Conservation (phyloP, 148 eudicot genomes). For the Selenicereus undatus region DNA sequence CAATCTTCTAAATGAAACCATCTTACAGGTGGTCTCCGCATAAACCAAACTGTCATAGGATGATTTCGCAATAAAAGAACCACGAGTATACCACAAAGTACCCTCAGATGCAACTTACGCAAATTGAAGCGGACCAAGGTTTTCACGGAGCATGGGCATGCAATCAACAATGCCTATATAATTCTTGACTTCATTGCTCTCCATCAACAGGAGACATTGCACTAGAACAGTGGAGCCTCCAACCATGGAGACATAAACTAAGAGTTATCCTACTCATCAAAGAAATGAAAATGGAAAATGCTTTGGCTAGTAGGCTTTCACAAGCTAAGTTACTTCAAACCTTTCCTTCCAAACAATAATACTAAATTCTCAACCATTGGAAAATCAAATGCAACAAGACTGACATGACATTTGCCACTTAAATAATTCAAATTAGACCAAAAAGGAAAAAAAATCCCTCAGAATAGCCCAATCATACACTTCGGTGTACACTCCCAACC, state of each 20-base stretch:
- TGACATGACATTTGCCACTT: not conserved
- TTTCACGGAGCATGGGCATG: no score
- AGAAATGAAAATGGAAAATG: no score
- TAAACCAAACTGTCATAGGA: not conserved
- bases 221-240: not conserved
- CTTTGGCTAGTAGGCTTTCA: no score
- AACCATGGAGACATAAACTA: not conserved
- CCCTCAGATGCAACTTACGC: not conserved
- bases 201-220: not conserved
- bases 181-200: not conserved
- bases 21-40: not conserved
- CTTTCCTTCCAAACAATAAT: no score
- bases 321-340: no score
- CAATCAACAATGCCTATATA: not conserved
- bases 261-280: not conserved
- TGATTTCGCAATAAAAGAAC: not conserved
- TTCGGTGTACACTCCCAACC: no score
- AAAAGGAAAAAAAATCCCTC: not conserved
- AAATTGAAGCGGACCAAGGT: no score
- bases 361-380: no score
- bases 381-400: not conserved
- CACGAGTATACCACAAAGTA: not conserved
- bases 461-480: not conserved
- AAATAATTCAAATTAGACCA: not conserved
- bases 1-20: not conserved